Conservation (phyloP, 2,329 filamentous ascomycete genomes). For the Eutypella sp. region DNA sequence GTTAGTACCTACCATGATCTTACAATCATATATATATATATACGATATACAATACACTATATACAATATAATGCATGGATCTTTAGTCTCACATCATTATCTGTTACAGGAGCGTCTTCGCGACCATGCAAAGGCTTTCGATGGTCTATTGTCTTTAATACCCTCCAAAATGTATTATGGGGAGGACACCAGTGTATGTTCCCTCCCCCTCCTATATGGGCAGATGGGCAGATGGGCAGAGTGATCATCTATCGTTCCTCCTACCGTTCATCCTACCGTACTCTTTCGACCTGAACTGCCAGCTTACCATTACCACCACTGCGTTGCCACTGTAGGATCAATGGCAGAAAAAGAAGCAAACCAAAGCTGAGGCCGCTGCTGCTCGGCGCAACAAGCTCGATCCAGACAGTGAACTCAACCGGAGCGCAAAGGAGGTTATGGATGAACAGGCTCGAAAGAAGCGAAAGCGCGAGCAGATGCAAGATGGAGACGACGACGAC, state of each 20-base stretch:
- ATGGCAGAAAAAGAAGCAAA: conserved; percentile 94
- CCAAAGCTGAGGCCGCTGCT: conserved; percentile 78
- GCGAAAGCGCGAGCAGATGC: conserved; percentile 57
- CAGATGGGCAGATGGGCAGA: no score
- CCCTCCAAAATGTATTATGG: conserved; percentile 89
- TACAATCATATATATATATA: conserved; percentile 19
- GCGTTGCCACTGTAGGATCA: conserved; percentile 59
- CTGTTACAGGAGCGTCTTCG: conserved; percentile 48
- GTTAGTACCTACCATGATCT: conserved; percentile 30
- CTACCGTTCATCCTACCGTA: conserved; percentile 1
- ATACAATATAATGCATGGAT: neutral
- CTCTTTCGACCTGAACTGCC: neutral
- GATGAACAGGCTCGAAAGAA: conserved; percentile 75
- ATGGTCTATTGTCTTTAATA: conserved; percentile 81
- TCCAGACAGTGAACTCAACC: conserved; percentile 75
- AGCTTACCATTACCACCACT: conserved; percentile 12
- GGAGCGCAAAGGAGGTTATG: conserved; percentile 85
- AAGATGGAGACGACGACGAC: conserved; percentile 43
- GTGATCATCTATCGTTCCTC: conserved; percentile 5
- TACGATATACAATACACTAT: conserved; percentile 17
- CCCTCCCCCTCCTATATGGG: conserved; percentile 6
- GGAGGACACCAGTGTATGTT: conserved; percentile 74
- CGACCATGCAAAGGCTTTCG: conserved; percentile 68
- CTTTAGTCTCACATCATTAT: neutral
- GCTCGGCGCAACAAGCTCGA: conserved; percentile 87